A percentile compares a stretch with the other conserved stretches of the same genome.
phyloP scores from a whole-genome alignment of 2,329 filamentous ascomycete species.

The Fonsecaea multimorphosa region DNA sequence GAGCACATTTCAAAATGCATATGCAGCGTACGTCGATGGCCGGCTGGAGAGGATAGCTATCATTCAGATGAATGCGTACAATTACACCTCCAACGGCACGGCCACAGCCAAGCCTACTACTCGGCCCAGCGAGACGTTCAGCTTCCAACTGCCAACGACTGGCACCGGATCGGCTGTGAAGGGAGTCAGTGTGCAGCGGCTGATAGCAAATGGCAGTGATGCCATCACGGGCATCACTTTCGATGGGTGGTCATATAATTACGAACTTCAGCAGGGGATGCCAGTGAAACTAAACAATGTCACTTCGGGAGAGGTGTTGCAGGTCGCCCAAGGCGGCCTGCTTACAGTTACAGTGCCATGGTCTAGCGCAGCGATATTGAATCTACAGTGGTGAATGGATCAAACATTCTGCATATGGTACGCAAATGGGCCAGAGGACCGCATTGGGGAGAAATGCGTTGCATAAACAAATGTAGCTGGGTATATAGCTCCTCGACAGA shows the following conservation, averaged over 20 bases:
- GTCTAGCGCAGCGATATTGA: conserved; percentile 42
- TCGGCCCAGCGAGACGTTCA: conserved; percentile 39
- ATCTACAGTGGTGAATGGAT: conserved; percentile 26
- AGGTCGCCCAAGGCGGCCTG: conserved; percentile 45
- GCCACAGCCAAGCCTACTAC: background rate
- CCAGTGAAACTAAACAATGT: conserved; percentile 63
- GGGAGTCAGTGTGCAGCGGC: conserved; percentile 52
- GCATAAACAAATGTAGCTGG: background rate
- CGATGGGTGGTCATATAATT: conserved; percentile 67
- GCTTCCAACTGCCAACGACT: conserved; percentile 39
- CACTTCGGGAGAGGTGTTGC: conserved; percentile 57
- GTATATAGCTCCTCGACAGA: background rate
- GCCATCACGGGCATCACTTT: conserved; percentile 67
- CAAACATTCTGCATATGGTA: background rate
- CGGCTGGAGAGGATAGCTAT: conserved; percentile 58
- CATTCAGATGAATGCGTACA: conserved; percentile 66
- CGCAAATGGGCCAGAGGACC: too few species aligned
- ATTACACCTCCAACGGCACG: conserved; percentile 57
- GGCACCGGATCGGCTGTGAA: conserved; percentile 27
- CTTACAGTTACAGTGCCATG: conserved; percentile 41
- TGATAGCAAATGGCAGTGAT: conserved; percentile 68
- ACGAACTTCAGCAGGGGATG: conserved; percentile 61
- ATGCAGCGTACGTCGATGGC: conserved; percentile 60
- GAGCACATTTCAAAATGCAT: conserved; percentile 55
- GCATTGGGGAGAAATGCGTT: background rate